Evolutionary conservation across 2,329 filamentous ascomycete genomes (phyloP), one percentile per base, ranked within the genome.

Genomic region (Trichoderma citrinoviride): DNA sequence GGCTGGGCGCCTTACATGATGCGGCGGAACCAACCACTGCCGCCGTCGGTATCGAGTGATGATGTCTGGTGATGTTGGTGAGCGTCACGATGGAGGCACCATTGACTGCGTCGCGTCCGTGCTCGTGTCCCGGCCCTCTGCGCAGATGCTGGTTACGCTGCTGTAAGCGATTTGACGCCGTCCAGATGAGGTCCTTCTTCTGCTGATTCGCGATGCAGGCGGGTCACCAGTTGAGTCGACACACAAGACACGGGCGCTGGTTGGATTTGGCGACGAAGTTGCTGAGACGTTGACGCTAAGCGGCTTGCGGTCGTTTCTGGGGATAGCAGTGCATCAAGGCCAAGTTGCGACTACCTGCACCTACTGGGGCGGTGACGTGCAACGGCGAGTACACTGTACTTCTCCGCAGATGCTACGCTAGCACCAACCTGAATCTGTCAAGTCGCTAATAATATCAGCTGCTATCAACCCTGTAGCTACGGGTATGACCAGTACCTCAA

Each of bases 1-100:
- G 19, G 47, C 40, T 15, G 54, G 25, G 44, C 57, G 52, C 33
- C 43, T 60, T 60, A 64, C 57, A 61, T 66, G 65, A 58, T 60
- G 54, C 41, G 58, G 23, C 10, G 12, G 7, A 5, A 49, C 47
- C 27, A 49, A 25, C 8, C 15, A 44, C 27, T 47, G 37, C 21
- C 27, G 37, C 46, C 17, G 47, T 29, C 23, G 21, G 33, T 50
- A 37, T 60, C 43, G 10, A 23, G 46, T 7, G 40, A 17, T 3
- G n/a, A n/a, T n/a, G n/a, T n/a, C n/a, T n/a, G n/a, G n/a, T 17
- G 10, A 40, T 37, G 43, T 19, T 40, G 23, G 56, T 27, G 50
- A 25, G 41, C 37, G 61, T 19, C 49, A 40, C 60, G 60, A 40
- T 47, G 25, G n/a, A 27, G 29, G 19, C 25, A 8, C 21, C 7